Percentiles rank a stretch among this genome's conserved stretches.
phyloP scores from a whole-genome alignment of 768 basidiomycete species.

The Kwoniella sp. region DNA sequence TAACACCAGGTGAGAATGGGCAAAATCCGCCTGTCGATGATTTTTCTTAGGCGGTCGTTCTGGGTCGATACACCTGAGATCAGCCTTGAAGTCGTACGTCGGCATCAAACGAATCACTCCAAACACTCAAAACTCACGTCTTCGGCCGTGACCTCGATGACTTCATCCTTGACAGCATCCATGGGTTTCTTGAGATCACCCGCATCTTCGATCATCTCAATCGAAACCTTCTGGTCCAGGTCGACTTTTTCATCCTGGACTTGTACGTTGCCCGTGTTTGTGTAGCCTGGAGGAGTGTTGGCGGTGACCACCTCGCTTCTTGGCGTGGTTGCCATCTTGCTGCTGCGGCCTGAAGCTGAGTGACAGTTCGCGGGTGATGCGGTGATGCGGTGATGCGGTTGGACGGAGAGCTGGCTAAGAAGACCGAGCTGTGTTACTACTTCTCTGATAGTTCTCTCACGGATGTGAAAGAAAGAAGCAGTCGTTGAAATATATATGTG shows the following conservation, averaged over 20 bases:
- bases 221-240: slow-evolving; percentile 4
- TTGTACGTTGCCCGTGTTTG: background rate
- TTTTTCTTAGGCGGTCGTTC: slow-evolving; percentile 33
- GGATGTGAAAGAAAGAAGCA: too few species aligned
- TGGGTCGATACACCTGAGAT: background rate
- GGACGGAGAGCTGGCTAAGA: too few species aligned
- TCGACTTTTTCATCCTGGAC: slow-evolving; percentile 1
- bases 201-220: slow-evolving; percentile 17
- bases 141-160: slow-evolving; percentile 43
- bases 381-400: too few species aligned
- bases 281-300: background rate
- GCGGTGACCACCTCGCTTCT: background rate
- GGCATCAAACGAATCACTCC: too few species aligned
- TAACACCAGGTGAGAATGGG: slow-evolving; percentile 46
- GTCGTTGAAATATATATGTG: too few species aligned
- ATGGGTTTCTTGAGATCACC: slow-evolving; percentile 9
- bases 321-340: background rate
- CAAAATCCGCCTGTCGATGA: slow-evolving; percentile 46
- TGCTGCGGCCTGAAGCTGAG: too few species aligned
- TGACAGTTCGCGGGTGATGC: too few species aligned
- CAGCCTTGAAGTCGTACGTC: background rate
- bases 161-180: slow-evolving; percentile 30
- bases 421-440: too few species aligned
- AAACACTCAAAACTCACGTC: slow-evolving; percentile 50
- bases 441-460: too few species aligned